Base-by-base conservation (phyloP, 768 basidiomycete species). In the Vararia minispora region DNA sequence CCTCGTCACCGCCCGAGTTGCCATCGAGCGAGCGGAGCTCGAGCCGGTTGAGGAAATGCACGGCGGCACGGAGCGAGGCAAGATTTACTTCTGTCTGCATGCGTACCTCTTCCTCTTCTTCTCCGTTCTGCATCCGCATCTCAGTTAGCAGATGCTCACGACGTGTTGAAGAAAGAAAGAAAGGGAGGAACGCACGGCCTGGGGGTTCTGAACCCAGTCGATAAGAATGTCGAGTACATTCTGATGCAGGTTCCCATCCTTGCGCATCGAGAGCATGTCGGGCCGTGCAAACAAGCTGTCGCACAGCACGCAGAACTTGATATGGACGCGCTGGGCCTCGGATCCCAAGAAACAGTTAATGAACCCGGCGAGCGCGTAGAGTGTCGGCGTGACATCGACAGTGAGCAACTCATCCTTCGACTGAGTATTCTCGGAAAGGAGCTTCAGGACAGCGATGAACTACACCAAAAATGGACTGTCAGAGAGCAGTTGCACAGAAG, bases 391-490 rank as follows among this genome's bases (percentile, higher is more conserved):
- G 23, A 68, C 43, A 33, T 65, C 63, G n/a, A 65, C 45, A 4
- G 56, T 52, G 23, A 51, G 55, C 50, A 84, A 65, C 35, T 82
- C 78, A 37, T 82, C 76, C 18, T 71, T 57, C 7, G 66, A 62
- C 31, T 75, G 66, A 12, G 70, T 65, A 42, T 83, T 84, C 41
- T 89, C 86, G n/a, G 86, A 67, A 31, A 87, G 67, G 6, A 83
- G 67, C 49, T 82, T 84, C 33, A 92, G 59, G 21, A 92, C 75
- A 0, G 74, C 66, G 34, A 86, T 74, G 44, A 80, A 75, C 79
- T 92, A 35, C 47, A 48, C n/a, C n/a, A 32, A 38, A 24, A 28
- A 25, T 33, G 17, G 18, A 22, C 17, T 27, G 16, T 37, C 7
- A 20, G 10, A 17, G n/a, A 29, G 3, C 14, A 27, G 25, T 23